Evolutionary conservation across 305 asterid species (phyloP).

Genomic region (Solanum aculeatissimum): DNA sequence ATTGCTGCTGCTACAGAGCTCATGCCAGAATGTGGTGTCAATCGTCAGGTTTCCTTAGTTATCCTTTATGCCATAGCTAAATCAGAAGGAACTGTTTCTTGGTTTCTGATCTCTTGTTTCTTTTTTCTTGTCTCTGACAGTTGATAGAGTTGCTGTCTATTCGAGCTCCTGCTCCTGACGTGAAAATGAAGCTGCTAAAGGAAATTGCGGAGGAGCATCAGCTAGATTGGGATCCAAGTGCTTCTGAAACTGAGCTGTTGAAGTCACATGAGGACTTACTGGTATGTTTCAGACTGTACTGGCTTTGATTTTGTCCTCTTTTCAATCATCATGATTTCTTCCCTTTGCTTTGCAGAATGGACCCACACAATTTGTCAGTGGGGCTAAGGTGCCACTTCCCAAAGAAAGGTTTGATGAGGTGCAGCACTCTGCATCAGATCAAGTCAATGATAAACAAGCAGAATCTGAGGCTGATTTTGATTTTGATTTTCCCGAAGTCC

Average conservation of each 20-base stretch:
- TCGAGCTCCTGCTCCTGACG: constrained; percentile 90
- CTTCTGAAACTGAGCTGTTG: constrained; percentile 62
- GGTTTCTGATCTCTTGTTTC: neutral
- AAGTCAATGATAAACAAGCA: constrained; percentile 20
- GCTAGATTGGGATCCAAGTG: constrained; percentile 89
- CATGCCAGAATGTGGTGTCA: constrained; percentile 95
- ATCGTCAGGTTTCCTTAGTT: constrained; percentile 62
- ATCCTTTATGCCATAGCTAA: neutral
- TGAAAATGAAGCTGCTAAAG: constrained; percentile 75
- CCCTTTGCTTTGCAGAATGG: constrained; percentile 50
- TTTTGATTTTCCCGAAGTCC: constrained; percentile 76
- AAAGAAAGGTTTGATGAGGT: constrained; percentile 41
- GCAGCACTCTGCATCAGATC: constrained; percentile 22
- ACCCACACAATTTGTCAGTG: constrained; percentile 54
- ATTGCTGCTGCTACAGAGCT: constrained; percentile 87
- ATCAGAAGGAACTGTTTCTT: neutral
- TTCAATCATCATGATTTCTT: neutral
- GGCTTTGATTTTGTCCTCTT: neutral
- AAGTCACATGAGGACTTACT: constrained; percentile 86
- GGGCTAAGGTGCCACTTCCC: constrained; percentile 54
- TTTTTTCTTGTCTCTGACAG: constrained; percentile 21
- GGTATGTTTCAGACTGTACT: constrained; percentile 24
- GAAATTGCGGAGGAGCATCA: constrained; percentile 90
- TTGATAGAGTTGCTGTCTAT: constrained; percentile 77
- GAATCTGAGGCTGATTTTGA: constrained; percentile 64